Base-by-base conservation (phyloP, 2,329 filamentous ascomycete species). In the Clarireedia hainanense region DNA sequence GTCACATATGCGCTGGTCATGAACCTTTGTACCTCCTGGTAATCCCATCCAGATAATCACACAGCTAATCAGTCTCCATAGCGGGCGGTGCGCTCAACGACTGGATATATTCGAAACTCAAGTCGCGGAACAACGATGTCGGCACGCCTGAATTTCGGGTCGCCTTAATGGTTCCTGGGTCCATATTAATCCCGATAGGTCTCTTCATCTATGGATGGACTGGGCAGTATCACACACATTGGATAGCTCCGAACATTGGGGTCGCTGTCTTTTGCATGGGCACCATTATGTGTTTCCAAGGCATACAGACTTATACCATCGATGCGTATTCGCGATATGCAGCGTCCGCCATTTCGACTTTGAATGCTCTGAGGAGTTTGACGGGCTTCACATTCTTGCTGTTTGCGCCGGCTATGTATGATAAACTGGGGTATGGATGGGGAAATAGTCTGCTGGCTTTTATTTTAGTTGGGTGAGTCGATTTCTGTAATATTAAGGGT, bases 161-260 rank as follows among this genome's bases (percentile, higher is more conserved):
- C 0, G 83, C 82, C 0, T 70, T 85, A 1, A 78, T 84, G 68
- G 62, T 80, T 10, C 71, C 79, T 0, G 78, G 76, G 0, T 75
- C 76, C 0, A 42, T 85, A 0, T 58, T 84, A 1, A 40, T 84
- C 0, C 83, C 83, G 0, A 70, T 84, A 9, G 75, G 77, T 1
- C 70, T 84, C 0, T 74, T 82, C 58, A 73, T 76, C 65, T 83
- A 83, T 63, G 80, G 80, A 39, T 83, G 79, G 80, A 71, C 73
- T 1, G 79, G 77, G 0, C 70, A 80, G 49, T 71, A 73, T 30
- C 64, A 73, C 4, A 67, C 71, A 1, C 76, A 78, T 61, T 83
- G 78, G 76, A 77, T 83, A 47, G 69, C 79, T 15, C 79, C 80
- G 0, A 78, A 82, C 53, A 75, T 82, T 47, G 80, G 80, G 3